Base-by-base conservation (phyloP, 140 eudicot species). In the Oenanthe javanica region DNA sequence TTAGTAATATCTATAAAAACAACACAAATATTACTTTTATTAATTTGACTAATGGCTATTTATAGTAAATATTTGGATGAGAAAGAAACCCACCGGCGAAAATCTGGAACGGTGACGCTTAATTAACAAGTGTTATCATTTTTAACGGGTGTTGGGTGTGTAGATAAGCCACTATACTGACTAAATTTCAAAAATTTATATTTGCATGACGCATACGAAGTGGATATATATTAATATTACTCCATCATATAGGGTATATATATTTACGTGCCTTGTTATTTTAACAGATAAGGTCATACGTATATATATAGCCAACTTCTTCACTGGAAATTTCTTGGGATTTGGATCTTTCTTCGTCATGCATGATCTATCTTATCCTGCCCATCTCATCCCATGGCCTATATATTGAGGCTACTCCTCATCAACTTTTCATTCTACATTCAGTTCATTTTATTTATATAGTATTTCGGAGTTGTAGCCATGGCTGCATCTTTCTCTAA, bases 401-500 rank as follows among this genome's bases (percentile, higher is more conserved):
- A 90, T 92, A 90, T 86, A 92, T 92, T 80, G 67, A 86, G 52
- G 80, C 47, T 57, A 46, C 87, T 71, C 82, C 83, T 72, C 88
- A 83, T 77, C 71, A 79, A 80, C 84, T 81, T 77, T 84, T 81
- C 85, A 72, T 79, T 79, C 81, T 79, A 79, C 48, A 42, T 61
- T 43, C 55, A 50, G 79, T 81, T 54, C 52, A 81, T 48, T 76
- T 64, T 25, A 13, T 55, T 55, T 6, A 84, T 48, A 66, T 1
- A 59, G 36, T 21, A 1, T 36, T 36, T 36, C 47, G 8, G 87
- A 83, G 90, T 85, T 90, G 87, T 86, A 76, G 79, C 92, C 87
- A 93, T 93, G 97, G 92, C 92, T 90, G 83, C 94, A 85, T 90
- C 97, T 86, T 91, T 90, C 91, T 87, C 94, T 13, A 92, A 85